Conservation (phyloP, 1,284 basidiomycete genomes). For the Apiotrichum mycotoxinovorans region DNA sequence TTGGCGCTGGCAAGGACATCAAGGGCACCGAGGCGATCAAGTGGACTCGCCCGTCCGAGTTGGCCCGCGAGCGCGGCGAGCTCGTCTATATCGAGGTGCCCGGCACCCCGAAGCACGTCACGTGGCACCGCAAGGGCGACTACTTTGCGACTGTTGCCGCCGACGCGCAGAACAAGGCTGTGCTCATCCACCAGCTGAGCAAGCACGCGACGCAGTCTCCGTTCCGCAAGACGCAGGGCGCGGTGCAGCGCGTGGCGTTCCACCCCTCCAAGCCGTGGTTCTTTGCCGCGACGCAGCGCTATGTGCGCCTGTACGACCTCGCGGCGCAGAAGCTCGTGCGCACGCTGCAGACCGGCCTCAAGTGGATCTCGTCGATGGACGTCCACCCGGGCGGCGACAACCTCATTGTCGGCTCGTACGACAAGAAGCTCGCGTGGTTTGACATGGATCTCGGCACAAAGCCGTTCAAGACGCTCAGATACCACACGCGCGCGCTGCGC, state of each 20-base stretch:
- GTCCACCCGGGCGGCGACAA: constrained; percentile 94
- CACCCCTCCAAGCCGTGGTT: constrained; percentile 92
- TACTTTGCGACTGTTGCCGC: constrained; percentile 81
- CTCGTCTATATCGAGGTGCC: constrained; percentile 57
- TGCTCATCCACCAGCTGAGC: constrained; percentile 82
- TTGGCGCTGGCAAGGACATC: constrained; percentile 32
- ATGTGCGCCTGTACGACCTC: constrained; percentile 92
- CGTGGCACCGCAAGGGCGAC: constrained; percentile 94
- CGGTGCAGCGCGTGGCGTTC: constrained; percentile 87
- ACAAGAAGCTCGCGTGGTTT: constrained; percentile 97
- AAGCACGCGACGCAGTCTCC: constrained; percentile 94
- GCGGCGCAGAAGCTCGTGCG: constrained; percentile 89
- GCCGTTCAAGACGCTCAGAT: constrained; percentile 95
- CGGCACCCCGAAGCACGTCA: constrained; percentile 75
- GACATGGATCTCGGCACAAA: constrained; percentile 93
- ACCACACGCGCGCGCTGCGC: constrained; percentile 89
- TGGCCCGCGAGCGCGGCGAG: constrained; percentile 54
- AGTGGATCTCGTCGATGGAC: constrained; percentile 96
- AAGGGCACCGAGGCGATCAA: constrained; percentile 51
- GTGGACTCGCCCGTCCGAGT: constrained; percentile 55
- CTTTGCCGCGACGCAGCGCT: constrained; percentile 98
- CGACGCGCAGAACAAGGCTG: constrained; percentile 47
- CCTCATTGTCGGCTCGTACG: constrained; percentile 93
- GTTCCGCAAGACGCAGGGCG: constrained; percentile 88
- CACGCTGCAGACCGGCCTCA: constrained; percentile 86